Evolutionary conservation across 345 rosid genomes (phyloP), one percentile per base, ranked within the genome.

Genomic region (Citrus sp.): DNA sequence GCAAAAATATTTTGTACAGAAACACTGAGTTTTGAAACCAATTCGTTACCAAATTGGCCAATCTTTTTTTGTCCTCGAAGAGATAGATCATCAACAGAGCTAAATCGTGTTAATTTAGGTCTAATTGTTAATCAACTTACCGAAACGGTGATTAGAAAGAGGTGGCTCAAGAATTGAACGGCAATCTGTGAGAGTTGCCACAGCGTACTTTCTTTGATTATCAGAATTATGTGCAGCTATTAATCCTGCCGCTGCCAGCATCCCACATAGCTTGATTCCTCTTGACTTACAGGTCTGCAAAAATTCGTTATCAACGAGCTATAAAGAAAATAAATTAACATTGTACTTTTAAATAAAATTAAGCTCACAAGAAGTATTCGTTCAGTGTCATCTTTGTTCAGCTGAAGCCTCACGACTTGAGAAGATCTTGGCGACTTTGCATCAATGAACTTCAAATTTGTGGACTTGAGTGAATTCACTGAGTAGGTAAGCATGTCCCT

Each of bases 401-500:
- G 55, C 61, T 80, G 81, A 25, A 88, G 25, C 78, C 91, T 84
- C 30, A 82, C 89, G 8, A 87, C 83, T 66, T 79, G 82, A 38
- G 85, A 84, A 58, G 79, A 77, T 80, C 90, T 87, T 0, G 84
- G 77, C 2, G 88, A 83, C 35, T 54, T 81, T 1, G 84, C 37
- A 67, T 88, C 88, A 9, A 70, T 72, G 81, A 88, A 88, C 70
- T 77, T 79, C 38, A 88, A 77, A 67, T 83, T 85, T 7, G 87
- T 72, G 10, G 86, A 28, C 66, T 83, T 81, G 0, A 85, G 63
- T 19, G 88, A 83, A 76, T 77, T 83, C 42, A 88, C 73, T 1
- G 89, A 88, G 82, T 88, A 88, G 32, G 78, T 64, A 32, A 86
- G 67, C 86, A 88, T 32, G 82, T 85, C 84, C 7, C 86, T 21